phyloP scores from a whole-genome alignment of 2,329 filamentous ascomycete species.

The Rutstroemia sydowiana region DNA sequence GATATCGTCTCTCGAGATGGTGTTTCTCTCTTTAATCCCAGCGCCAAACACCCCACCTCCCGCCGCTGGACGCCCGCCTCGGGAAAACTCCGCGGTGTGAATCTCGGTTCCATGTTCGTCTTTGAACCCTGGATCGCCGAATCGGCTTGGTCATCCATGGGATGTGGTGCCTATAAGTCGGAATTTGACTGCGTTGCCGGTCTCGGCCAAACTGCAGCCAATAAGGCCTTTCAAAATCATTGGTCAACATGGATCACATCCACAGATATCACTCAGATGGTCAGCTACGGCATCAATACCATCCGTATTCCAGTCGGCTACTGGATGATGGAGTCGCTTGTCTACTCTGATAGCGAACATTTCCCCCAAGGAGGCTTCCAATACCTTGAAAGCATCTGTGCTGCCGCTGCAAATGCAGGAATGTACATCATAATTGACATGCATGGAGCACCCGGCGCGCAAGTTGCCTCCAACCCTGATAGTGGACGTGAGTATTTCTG shows the following conservation, averaged over 20 bases:
- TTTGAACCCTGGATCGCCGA: slow-evolving; percentile 42
- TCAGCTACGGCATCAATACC: slow-evolving; percentile 39
- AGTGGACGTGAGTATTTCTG: no score
- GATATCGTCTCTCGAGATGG: not conserved
- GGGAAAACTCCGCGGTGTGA: slow-evolving; percentile 41
- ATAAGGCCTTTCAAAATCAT: slow-evolving; percentile 37
- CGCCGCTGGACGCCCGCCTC: slow-evolving; percentile 9
- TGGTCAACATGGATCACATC: slow-evolving; percentile 43
- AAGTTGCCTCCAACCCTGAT: slow-evolving; percentile 35
- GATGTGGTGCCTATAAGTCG: slow-evolving; percentile 35
- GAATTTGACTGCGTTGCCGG: slow-evolving; percentile 42
- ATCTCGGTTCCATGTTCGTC: slow-evolving; percentile 41
- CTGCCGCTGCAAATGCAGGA: slow-evolving; percentile 36
- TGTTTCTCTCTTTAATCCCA: slow-evolving; percentile 5
- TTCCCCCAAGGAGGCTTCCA: slow-evolving; percentile 40
- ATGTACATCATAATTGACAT: slow-evolving; percentile 45
- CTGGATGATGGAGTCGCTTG: slow-evolving; percentile 41
- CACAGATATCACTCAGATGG: slow-evolving; percentile 38
- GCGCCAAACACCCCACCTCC: slow-evolving; percentile 1
- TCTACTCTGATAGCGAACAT: slow-evolving; percentile 36
- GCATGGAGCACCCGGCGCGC: slow-evolving; percentile 41
- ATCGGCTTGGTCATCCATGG: slow-evolving; percentile 36
- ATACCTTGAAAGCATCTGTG: slow-evolving; percentile 38
- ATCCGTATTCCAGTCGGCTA: slow-evolving; percentile 43
- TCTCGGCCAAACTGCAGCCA: slow-evolving; percentile 38